These are phyloP conservation scores for Cladosporium sp. DNA, from an alignment of 2,329 filamentous ascomycete genomes.

Conservation along the genomic window DNA sequence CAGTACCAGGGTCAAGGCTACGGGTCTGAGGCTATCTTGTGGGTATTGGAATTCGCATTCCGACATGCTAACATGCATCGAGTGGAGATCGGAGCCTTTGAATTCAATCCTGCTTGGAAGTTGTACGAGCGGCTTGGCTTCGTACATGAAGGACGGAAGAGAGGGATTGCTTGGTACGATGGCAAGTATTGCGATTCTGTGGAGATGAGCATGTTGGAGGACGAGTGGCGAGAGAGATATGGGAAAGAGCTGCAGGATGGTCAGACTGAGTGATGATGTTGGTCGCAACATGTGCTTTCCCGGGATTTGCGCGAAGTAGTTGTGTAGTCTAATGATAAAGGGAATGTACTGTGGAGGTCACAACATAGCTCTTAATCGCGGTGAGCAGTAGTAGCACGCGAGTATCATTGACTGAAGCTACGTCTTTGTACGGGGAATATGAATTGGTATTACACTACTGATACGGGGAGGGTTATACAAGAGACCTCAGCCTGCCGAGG, in stretches of 20 bases:
- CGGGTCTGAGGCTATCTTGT: constrained; percentile 45
- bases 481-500: no score
- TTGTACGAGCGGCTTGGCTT: constrained; percentile 48
- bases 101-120: constrained; percentile 41
- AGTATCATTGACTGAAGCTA: no score
- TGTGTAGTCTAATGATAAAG: no score
- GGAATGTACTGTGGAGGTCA: no score
- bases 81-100: constrained; percentile 34
- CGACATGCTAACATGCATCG: constrained; percentile 41
- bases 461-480: no score
- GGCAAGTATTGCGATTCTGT: constrained; percentile 35
- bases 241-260: not conserved
- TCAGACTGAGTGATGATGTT: no score
- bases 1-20: constrained; percentile 40
- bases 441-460: no score
- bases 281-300: no score
- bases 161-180: constrained; percentile 43
- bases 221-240: constrained; percentile 33
- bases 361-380: no score
- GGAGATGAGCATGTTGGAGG: constrained; percentile 36
- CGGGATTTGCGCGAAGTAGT: no score
- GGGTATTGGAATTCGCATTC: constrained; percentile 47
- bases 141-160: constrained; percentile 38
- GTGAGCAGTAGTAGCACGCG: no score
- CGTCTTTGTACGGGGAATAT: no score